Percentiles rank a stretch among this genome's conserved stretches.
These are phyloP conservation scores for Triticum monococcum DNA, from an alignment of 176 grass and related monocot genomes.

Conservation along the genomic window DNA sequence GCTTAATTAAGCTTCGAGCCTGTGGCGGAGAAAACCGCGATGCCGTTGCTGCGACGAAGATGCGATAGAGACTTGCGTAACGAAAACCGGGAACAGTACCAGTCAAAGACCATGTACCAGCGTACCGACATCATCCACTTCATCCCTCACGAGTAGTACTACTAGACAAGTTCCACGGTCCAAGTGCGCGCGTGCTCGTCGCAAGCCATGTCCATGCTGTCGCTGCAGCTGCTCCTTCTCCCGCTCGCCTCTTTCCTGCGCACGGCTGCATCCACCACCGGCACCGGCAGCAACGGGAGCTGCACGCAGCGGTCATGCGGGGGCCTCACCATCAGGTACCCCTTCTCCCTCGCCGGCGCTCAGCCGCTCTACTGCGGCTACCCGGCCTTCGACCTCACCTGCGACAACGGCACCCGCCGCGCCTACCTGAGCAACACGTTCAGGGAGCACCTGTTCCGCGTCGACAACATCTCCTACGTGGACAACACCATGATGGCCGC, in stretches of 20 bases:
- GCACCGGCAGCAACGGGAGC: background rate
- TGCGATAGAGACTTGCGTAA: too few species aligned
- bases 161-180: too few species aligned
- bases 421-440: constrained; percentile 7
- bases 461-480: background rate
- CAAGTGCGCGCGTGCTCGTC: background rate
- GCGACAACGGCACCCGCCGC: background rate
- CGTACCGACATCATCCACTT: too few species aligned
- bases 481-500: constrained; percentile 5
- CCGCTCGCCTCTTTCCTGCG: background rate
- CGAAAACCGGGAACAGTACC: too few species aligned
- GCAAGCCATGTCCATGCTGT: background rate
- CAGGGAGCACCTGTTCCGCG: background rate
- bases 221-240: background rate
- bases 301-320: constrained; percentile 34
- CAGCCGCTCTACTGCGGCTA: constrained; percentile 35
- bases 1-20: too few species aligned
- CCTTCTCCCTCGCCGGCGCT: constrained; percentile 44
- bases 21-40: too few species aligned
- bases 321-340: constrained; percentile 26
- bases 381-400: constrained; percentile 37
- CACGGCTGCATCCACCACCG: background rate
- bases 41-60: too few species aligned
- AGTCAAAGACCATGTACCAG: too few species aligned
- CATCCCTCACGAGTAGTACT: too few species aligned